Conservation (phyloP, 2,329 filamentous ascomycete species). For the Neopestalotiopsis sp. region DNA sequence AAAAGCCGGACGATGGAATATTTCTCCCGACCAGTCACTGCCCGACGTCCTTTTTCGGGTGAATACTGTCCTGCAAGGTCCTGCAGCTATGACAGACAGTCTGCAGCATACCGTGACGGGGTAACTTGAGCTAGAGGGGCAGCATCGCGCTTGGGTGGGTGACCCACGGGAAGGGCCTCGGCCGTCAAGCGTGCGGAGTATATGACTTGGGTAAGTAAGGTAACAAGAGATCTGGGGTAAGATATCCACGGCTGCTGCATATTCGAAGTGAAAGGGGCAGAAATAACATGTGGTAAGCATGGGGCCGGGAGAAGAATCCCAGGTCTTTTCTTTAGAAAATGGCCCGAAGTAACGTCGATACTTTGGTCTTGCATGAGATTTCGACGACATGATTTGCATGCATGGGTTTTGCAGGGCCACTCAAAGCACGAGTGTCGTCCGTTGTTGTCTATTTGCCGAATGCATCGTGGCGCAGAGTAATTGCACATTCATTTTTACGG, state of each 20-base stretch:
- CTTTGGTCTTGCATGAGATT: slow-evolving; percentile 10
- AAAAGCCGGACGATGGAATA: neutral
- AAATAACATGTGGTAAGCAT: neutral
- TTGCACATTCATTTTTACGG: neutral
- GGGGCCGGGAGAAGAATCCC: neutral
- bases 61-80: neutral
- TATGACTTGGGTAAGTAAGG: neutral
- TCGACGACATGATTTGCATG: neutral
- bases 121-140: neutral
- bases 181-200: neutral
- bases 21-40: neutral
- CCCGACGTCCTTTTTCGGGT: neutral
- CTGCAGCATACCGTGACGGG: neutral
- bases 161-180: neutral
- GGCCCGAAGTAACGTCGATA: slow-evolving; percentile 13
- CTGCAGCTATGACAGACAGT: neutral
- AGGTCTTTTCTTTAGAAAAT: neutral
- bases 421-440: neutral
- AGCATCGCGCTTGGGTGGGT: neutral
- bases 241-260: neutral
- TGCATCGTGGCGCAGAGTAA: neutral
- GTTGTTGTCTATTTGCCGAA: neutral
- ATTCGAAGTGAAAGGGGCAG: neutral
- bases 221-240: neutral
- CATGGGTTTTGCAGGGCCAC: neutral